Percentiles rank a stretch among this genome's conserved stretches.
Conservation (phyloP, 345 rosid genomes). For the Boechera retrofracta region DNA sequence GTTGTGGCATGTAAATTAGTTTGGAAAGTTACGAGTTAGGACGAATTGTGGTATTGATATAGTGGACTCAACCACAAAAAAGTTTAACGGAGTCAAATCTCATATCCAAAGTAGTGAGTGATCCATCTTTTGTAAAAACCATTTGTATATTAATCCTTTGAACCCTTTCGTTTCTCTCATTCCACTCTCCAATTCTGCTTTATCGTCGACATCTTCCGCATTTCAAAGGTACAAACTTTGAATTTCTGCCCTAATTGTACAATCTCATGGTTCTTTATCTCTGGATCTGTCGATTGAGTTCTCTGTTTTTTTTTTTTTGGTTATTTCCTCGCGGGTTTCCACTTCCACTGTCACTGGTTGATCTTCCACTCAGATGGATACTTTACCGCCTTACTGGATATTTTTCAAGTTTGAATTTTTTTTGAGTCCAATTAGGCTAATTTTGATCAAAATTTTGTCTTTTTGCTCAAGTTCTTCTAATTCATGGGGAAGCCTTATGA, state of each 20-base stretch:
- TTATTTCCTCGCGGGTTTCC: not conserved
- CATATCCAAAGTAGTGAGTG: slow-evolving; percentile 11
- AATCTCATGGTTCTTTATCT: not conserved
- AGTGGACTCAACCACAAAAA: slow-evolving; percentile 5
- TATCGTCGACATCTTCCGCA: not conserved
- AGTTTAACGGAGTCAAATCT: slow-evolving; percentile 10
- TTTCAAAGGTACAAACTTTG: slow-evolving; percentile 36
- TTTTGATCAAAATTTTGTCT: not conserved
- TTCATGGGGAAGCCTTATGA: not conserved
- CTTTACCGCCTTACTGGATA: slow-evolving; percentile 17
- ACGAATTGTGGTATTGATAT: not conserved
- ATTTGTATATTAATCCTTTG: not conserved
- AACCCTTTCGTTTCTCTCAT: slow-evolving; percentile 17
- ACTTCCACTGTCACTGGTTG: not conserved
- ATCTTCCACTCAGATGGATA: not conserved
- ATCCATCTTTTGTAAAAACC: not conserved
- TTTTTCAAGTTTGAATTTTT: not conserved
- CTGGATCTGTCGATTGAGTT: slow-evolving; percentile 31
- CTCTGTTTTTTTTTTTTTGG: not conserved
- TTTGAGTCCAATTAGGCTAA: not conserved
- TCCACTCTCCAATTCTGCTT: not conserved
- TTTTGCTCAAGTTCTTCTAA: not conserved
- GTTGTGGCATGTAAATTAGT: not conserved
- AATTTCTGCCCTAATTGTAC: not conserved
- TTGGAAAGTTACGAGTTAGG: not conserved